Base-by-base conservation (phyloP, 2,329 filamentous ascomycete genomes). In the Botrytis paeoniae region DNA sequence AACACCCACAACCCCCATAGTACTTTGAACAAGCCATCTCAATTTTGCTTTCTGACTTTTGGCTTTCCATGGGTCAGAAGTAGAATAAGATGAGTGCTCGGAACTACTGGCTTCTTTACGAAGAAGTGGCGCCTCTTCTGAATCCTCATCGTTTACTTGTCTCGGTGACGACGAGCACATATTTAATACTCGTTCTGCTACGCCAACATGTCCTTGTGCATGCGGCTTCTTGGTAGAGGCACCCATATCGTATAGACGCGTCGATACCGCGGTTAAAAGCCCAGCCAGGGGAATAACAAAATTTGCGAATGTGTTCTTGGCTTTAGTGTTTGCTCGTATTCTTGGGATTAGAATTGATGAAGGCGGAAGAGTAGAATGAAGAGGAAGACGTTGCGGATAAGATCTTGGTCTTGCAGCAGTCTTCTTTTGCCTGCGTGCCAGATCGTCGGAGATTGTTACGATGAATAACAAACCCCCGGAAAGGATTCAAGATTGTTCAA, bases 201-300 rank as follows among this genome's bases (percentile, higher is more conserved):
- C 22, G 57, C 70, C 37, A 51, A 51, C 22, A 59, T 32, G 62
- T 18, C 64, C 39, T 29, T 59, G 48, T n/a, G 73, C 45, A 59
- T 71, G 72, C 41, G 29, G 35, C 25, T 63, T 70, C 32, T 64
- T 62, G 18, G 70, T 41, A 68, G 64, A 66, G 35, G 66, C 75
- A 37, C 75, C 78, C 75, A 79, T 77, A 71, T 80, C 76, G 73
- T 77, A 75, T 4, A 78, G 60, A 69, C 75, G 72, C 63, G 76
- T 74, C 59, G 75, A 57, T 37, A 79, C 29, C 10, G 54, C 43
- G n/a, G 69, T 77, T 51, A 76, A 72, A 41, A 78, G 43, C 29
- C 72, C 74, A 41, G 77, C 74, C 43, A 76, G 64, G 32, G 75
- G 75, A 39, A 78, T 74, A 6, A 75, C 74, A 73, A 78, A 78